Conservation (phyloP, 2,329 filamentous ascomycete species). For the Aspergillus uvarum region DNA sequence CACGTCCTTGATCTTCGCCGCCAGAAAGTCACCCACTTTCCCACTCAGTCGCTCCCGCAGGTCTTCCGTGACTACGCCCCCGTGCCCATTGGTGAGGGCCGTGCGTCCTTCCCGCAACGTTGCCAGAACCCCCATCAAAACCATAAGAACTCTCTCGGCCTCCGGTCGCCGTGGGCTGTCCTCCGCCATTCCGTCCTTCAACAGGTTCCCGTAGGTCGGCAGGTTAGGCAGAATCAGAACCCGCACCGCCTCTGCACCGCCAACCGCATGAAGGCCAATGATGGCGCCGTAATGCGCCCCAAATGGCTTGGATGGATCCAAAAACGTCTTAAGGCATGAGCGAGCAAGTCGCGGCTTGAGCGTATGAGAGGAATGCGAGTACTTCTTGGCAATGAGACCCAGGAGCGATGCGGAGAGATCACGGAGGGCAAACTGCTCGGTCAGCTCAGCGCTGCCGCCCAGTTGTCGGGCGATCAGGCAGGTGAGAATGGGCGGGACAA, state of each 20-base stretch:
- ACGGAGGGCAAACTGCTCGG: slow-evolving; percentile 73
- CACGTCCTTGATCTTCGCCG: slow-evolving; percentile 41
- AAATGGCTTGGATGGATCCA: slow-evolving; percentile 80
- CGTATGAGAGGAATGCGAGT: slow-evolving; percentile 74
- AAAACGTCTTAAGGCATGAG: slow-evolving; percentile 88
- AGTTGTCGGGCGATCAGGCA: slow-evolving; percentile 84
- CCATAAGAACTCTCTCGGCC: slow-evolving; percentile 59
- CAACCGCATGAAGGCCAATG: slow-evolving; percentile 73
- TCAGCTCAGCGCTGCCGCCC: slow-evolving; percentile 55
- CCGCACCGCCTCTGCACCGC: slow-evolving; percentile 65
- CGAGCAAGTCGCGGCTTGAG: slow-evolving; percentile 85
- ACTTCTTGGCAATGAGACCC: slow-evolving; percentile 75
- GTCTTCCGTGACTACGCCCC: slow-evolving; percentile 38
- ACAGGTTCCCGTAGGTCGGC: slow-evolving; percentile 61
- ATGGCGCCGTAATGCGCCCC: slow-evolving; percentile 88
- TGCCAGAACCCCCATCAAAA: slow-evolving; percentile 57
- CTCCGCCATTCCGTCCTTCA: slow-evolving; percentile 55
- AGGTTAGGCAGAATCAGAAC: slow-evolving; percentile 67
- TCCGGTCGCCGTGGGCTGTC: slow-evolving; percentile 55
- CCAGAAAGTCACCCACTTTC: slow-evolving; percentile 46
- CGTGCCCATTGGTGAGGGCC: slow-evolving; percentile 42
- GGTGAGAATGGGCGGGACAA: slow-evolving; percentile 85
- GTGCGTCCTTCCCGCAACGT: slow-evolving; percentile 51
- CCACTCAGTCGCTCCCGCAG: slow-evolving; percentile 37
- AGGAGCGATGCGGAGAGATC: slow-evolving; percentile 82